phyloP scores from a whole-genome alignment of 108 stramenopile species.

The Discostella pseudostelligera region DNA sequence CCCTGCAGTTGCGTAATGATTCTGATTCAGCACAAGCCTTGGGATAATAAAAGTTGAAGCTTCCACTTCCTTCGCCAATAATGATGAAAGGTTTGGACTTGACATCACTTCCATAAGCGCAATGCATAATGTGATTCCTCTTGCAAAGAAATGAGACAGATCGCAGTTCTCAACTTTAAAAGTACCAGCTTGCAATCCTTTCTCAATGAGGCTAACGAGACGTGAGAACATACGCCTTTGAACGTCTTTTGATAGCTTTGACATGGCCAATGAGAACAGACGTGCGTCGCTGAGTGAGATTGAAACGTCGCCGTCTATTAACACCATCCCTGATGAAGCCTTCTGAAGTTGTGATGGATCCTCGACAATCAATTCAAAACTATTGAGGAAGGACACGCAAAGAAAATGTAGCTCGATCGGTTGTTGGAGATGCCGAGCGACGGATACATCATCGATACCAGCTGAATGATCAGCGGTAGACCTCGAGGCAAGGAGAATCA shows the following conservation, averaged over 20 bases:
- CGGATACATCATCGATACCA: slow-evolving; percentile 9
- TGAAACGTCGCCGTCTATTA: slow-evolving; percentile 38
- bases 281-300: slow-evolving; percentile 50
- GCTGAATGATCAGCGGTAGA: slow-evolving; percentile 7
- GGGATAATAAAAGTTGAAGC: slow-evolving; percentile 38
- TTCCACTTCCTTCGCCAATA: slow-evolving; percentile 31
- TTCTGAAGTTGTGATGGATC: slow-evolving; percentile 8
- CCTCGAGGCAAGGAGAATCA: slow-evolving; percentile 35
- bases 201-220: slow-evolving; percentile 27
- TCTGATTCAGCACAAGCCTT: slow-evolving; percentile 1
- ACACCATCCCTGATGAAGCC: slow-evolving; percentile 16
- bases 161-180: slow-evolving; percentile 20
- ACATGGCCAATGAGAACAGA: slow-evolving; percentile 52
- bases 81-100: slow-evolving; percentile 11
- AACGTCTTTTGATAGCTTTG: slow-evolving; percentile 37
- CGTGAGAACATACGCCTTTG: slow-evolving; percentile 40
- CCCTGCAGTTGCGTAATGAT: neutral
- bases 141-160: slow-evolving; percentile 55
- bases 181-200: slow-evolving; percentile 16
- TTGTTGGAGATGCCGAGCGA: slow-evolving; percentile 37
- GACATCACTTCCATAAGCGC: slow-evolving; percentile 46
- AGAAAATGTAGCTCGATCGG: slow-evolving; percentile 10
- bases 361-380: slow-evolving; percentile 16
- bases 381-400: slow-evolving; percentile 26
- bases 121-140: slow-evolving; percentile 52